Conservation (phyloP, 257 asterid genomes). For the Solanum chmielewskii region DNA sequence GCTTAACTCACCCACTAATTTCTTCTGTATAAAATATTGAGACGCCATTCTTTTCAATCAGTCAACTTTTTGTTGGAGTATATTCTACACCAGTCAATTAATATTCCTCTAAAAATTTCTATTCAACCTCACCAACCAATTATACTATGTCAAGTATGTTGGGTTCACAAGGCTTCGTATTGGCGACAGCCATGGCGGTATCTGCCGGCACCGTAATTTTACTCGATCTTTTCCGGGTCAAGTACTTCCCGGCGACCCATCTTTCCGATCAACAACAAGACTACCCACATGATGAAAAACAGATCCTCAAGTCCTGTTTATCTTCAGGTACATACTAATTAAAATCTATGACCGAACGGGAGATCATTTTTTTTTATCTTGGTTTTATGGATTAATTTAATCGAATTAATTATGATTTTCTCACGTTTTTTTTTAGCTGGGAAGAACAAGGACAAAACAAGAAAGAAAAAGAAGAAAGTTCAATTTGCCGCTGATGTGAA, state of each 20-base stretch:
- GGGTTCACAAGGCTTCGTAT: conserved; percentile 58
- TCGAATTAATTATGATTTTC: background rate
- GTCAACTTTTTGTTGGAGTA: background rate
- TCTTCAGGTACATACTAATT: conserved; percentile 38
- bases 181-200: conserved; percentile 90
- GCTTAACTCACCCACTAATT: background rate
- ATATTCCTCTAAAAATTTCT: background rate
- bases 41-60: background rate
- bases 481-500: conserved; percentile 67
- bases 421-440: conserved; percentile 5
- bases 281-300: background rate
- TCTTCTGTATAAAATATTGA: background rate
- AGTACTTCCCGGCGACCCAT: conserved; percentile 9
- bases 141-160: conserved; percentile 20
- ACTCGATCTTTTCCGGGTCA: conserved; percentile 41
- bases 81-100: background rate
- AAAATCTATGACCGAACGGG: background rate
- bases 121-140: background rate
- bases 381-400: background rate
- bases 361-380: background rate
- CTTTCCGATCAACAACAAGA: conserved; percentile 1
- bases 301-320: conserved; percentile 41
- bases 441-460: conserved; percentile 16
- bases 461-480: conserved; percentile 42
- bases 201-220: conserved; percentile 73